These are phyloP conservation scores for Fusarium kyushuense DNA, from an alignment of 2,329 filamentous ascomycete species.

Conservation along the genomic window DNA sequence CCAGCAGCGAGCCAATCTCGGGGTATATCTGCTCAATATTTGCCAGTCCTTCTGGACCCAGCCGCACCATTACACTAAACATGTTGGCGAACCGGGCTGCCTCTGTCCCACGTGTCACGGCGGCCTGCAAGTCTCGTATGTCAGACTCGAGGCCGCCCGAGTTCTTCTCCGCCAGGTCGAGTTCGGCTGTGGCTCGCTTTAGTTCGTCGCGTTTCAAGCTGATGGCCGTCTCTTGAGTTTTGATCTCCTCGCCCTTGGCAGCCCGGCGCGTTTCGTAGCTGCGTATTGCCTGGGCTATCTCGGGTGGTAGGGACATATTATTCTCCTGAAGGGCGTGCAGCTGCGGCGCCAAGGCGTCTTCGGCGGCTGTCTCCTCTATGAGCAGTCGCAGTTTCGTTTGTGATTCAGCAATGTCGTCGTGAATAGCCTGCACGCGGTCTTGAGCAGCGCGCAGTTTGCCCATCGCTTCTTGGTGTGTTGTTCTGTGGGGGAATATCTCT, in stretches of 20 bases:
- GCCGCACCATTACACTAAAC: constrained; percentile 46
- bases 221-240: constrained; percentile 42
- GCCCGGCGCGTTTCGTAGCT: constrained; percentile 44
- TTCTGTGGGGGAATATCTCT: constrained; percentile 48
- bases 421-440: constrained; percentile 35
- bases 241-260: constrained; percentile 46
- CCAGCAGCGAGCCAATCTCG: constrained; percentile 47
- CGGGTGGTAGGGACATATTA: constrained; percentile 45
- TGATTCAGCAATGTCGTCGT: constrained; percentile 39
- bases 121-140: constrained; percentile 43
- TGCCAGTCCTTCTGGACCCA: constrained; percentile 45
- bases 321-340: constrained; percentile 47
- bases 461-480: constrained; percentile 44
- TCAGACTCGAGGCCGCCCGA: constrained; percentile 39
- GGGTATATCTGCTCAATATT: constrained; percentile 49
- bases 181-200: constrained; percentile 32
- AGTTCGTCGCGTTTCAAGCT: constrained; percentile 38
- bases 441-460: constrained; percentile 40
- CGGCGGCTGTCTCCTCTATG: constrained; percentile 43
- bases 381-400: constrained; percentile 37
- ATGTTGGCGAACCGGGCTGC: constrained; percentile 44
- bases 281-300: constrained; percentile 47
- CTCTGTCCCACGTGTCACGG: constrained; percentile 42
- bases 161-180: constrained; percentile 38
- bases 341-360: constrained; percentile 45